Evolutionary conservation across 2,329 filamentous ascomycete species (phyloP).

Genomic region (Aspergillus aculeatus): DNA sequence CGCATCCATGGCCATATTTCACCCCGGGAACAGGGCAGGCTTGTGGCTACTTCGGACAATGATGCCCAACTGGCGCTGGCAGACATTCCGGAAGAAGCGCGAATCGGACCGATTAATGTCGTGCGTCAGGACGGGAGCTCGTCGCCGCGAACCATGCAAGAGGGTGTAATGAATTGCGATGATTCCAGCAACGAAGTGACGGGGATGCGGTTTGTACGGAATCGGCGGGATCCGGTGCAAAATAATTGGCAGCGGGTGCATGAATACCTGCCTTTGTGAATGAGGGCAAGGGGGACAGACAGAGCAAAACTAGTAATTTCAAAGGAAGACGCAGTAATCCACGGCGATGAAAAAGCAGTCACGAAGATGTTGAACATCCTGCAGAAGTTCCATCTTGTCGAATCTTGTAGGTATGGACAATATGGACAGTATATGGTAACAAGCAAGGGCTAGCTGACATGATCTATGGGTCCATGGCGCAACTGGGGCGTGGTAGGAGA

Average conservation of each 20-base stretch:
- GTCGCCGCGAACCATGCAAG: constrained; percentile 5
- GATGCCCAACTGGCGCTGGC: not conserved
- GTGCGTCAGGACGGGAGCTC: constrained; percentile 18
- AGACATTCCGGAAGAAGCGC: constrained; percentile 20
- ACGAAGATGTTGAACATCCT: too few relatives aligned
- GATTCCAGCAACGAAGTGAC: constrained; percentile 18
- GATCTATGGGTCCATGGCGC: not conserved
- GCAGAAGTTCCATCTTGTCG: too few relatives aligned
- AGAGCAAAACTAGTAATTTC: too few relatives aligned
- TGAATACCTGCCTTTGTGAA: constrained; percentile 6
- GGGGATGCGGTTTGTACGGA: constrained; percentile 25
- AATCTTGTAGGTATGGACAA: too few relatives aligned
- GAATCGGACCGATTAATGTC: constrained; percentile 25
- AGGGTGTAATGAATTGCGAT: constrained; percentile 22
- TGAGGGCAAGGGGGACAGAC: not conserved
- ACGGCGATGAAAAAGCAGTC: too few relatives aligned
- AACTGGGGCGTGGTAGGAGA: not conserved
- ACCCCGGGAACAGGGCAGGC: not conserved
- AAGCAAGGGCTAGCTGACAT: not conserved
- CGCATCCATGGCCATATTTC: too few relatives aligned
- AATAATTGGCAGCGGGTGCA: constrained; percentile 22
- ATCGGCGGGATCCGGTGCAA: constrained; percentile 16
- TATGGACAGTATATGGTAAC: not conserved
- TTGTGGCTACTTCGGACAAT: not conserved
- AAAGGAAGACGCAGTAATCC: too few relatives aligned